Conservation (phyloP, 768 basidiomycete species). For the Boletus patriciae region DNA sequence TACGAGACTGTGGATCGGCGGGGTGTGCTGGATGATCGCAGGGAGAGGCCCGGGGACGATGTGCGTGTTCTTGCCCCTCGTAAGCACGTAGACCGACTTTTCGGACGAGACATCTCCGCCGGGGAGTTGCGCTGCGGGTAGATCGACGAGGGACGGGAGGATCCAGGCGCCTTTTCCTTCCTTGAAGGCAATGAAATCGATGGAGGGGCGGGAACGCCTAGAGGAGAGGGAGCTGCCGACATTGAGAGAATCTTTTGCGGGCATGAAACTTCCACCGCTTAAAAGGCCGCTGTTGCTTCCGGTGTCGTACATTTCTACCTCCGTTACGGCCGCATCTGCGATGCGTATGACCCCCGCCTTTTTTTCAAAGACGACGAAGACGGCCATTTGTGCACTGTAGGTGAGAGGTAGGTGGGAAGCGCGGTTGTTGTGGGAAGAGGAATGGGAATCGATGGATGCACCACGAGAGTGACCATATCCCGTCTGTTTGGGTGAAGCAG, state of each 20-base stretch:
- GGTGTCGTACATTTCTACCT: conserved; percentile 61
- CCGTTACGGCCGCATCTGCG: conserved; percentile 76
- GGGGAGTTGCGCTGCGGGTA: conserved; percentile 21
- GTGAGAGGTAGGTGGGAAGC: conserved; percentile 38
- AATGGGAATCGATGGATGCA: conserved; percentile 42
- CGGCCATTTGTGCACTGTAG: conserved; percentile 70
- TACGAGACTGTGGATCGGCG: conserved; percentile 53
- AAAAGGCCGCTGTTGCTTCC: conserved; percentile 9
- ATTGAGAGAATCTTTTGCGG: conserved; percentile 25
- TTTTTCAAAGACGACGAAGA: conserved; percentile 87
- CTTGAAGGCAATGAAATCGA: conserved; percentile 44
- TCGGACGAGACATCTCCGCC: conserved; percentile 22
- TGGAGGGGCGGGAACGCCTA: conserved; percentile 43
- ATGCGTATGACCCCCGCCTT: conserved; percentile 83
- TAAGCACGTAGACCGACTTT: conserved; percentile 60
- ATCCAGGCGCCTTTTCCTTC: conserved; percentile 33
- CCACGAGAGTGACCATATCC: conserved; percentile 42
- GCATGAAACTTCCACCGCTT: conserved; percentile 23
- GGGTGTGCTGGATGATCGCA: conserved; percentile 41
- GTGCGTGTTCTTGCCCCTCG: conserved; percentile 67
- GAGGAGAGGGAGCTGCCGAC: conserved; percentile 23
- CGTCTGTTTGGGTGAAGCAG: conserved; percentile 24
- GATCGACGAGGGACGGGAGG: conserved; percentile 27
- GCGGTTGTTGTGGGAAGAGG: conserved; percentile 25
- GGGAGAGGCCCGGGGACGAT: conserved; percentile 69